phyloP scores from a whole-genome alignment of 2,329 filamentous ascomycete genomes.

The Aspergillus tubingensis region DNA sequence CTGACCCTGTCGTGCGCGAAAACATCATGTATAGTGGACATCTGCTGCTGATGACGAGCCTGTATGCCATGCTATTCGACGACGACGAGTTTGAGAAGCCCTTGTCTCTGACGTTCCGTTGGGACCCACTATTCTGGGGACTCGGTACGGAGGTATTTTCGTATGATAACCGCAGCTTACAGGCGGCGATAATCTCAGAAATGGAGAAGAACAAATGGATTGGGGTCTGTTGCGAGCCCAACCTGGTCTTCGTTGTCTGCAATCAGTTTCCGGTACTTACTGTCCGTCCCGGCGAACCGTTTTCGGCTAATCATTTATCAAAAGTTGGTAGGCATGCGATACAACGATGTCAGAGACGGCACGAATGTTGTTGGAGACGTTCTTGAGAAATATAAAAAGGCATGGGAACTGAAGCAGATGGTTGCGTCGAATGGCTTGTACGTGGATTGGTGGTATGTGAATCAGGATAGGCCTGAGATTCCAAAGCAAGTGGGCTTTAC shows the following conservation, averaged over 20 bases:
- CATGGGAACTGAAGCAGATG: constrained; percentile 36
- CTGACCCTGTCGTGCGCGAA: constrained; percentile 43
- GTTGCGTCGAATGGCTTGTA: constrained; percentile 29
- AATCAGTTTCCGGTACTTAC: constrained; percentile 46
- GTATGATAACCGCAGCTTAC: constrained; percentile 37
- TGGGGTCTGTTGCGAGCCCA: constrained; percentile 49
- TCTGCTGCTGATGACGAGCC: constrained; percentile 41
- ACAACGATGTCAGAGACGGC: constrained; percentile 38
- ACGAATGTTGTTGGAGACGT: constrained; percentile 35
- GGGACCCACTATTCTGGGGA: constrained; percentile 44
- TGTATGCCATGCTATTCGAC: constrained; percentile 48
- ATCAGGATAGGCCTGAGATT: constrained; percentile 29
- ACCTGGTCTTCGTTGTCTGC: constrained; percentile 36
- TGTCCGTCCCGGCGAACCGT: too few relatives aligned
- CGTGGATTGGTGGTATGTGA: constrained; percentile 26
- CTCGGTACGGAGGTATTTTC: constrained; percentile 39
- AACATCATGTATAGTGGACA: constrained; percentile 50
- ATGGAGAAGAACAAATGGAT: constrained; percentile 45
- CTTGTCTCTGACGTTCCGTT: constrained; percentile 38
- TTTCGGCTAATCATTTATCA: too few relatives aligned
- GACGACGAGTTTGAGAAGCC: constrained; percentile 43
- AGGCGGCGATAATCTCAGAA: constrained; percentile 38
- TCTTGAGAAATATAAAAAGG: constrained; percentile 40
- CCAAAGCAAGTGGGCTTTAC: constrained; percentile 24
- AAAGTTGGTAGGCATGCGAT: constrained; percentile 26